These are phyloP conservation scores for Vickermania spadyakhi DNA, from an alignment of 208 protist genomes.

Conservation along the genomic window DNA sequence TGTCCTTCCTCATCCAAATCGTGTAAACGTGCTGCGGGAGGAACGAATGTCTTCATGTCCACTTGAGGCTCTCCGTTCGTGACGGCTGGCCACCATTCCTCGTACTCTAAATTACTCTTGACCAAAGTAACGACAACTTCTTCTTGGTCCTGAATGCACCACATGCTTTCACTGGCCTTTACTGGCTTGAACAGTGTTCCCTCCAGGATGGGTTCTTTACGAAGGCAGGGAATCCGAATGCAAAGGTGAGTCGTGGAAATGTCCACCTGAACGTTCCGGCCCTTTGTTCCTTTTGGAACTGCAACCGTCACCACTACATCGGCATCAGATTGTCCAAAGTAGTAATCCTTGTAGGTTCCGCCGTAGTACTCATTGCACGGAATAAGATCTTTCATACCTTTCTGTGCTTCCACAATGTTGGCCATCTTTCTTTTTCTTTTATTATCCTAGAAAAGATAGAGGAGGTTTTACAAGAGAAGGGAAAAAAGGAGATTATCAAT, in stretches of 20 bases:
- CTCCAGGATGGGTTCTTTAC: conserved; percentile 29
- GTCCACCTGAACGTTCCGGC: conserved; percentile 54
- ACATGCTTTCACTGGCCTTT: conserved; percentile 73
- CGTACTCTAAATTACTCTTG: conserved; percentile 76
- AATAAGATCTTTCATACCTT: conserved; percentile 54
- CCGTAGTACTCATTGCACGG: conserved; percentile 77
- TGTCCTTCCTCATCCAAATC: conserved; percentile 77
- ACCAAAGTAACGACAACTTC: conserved; percentile 52
- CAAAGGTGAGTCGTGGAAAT: conserved; percentile 26
- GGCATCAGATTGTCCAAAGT: conserved; percentile 67
- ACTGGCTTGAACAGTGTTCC: conserved; percentile 71
- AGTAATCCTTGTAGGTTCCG: conserved; percentile 68
- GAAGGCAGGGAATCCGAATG: conserved; percentile 24
- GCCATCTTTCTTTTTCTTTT: conserved; percentile 10
- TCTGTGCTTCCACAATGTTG: conserved; percentile 49
- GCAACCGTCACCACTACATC: conserved; percentile 65
- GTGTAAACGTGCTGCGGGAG: conserved; percentile 57
- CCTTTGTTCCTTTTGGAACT: conserved; percentile 29
- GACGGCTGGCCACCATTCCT: conserved; percentile 87
- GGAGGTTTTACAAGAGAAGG: neutral
- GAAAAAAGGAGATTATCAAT: no score
- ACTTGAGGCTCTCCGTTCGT: conserved; percentile 60
- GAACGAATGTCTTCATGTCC: conserved; percentile 83
- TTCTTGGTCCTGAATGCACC: conserved; percentile 68
- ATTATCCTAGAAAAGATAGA: neutral